Evolutionary conservation across 805 yeast genomes (phyloP), one percentile per base, ranked within the genome.

Genomic region (Candida andamanensis): DNA sequence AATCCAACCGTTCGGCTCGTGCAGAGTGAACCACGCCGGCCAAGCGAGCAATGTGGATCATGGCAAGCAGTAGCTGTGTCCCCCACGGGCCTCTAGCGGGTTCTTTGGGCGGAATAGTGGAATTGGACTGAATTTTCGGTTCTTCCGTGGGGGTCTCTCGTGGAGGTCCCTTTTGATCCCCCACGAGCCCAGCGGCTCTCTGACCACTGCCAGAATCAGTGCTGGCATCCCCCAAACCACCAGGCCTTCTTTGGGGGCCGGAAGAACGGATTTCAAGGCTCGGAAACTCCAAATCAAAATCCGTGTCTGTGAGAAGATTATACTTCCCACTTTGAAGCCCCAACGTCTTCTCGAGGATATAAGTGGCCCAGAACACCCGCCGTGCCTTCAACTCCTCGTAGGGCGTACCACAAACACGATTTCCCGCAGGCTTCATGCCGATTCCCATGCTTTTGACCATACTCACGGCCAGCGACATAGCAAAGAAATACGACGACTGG

Each of bases 301-400:
- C 72, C 26, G 61, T 66, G 10, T 49, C 50, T 15, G 60, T 68
- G 12, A 47, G 40, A 20, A 57, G 50, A 18, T 55, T 59, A 47
- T 58, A 54, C 27, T 75, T 53, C 1, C 81, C 83, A 23, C 65
- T 60, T 36, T 74, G 80, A 25, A 75, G 52, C 4, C 73, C 74
- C 37, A 74, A 49, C 11, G 75, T 37, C 37, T 76, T 59, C 43
- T 78, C 85, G 55, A 72, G 56, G 1, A 73, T 63, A 42, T 67
- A 78, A 5, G 70, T 72, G 14, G 67, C 40, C 76, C 79, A 76
- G 46, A 72, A 78, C 1, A 76, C 63, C 29, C 80, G 56, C 42
- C 58, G 58, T 1, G 74, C 67, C 44, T 76, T 76, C 9, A 63
- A 36, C 13, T 43, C 47, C 39, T 74, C 79, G 46, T 64, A 64